Conservation (phyloP, 371 early-diverging fungal species). For the Cokeromyces recurvatus region DNA sequence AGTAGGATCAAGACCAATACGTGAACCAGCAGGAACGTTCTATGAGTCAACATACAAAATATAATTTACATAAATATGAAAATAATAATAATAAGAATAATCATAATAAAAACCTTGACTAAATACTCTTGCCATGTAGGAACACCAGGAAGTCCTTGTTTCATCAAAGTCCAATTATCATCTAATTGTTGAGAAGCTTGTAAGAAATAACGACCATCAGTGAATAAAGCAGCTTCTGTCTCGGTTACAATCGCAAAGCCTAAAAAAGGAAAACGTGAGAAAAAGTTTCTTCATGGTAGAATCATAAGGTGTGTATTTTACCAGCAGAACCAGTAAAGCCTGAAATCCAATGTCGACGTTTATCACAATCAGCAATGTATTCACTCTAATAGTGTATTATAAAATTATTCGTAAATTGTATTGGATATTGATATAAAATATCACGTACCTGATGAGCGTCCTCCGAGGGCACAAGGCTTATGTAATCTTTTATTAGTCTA, state of each 20-base stretch:
- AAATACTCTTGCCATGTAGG: conserved; percentile 87
- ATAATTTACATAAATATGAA: neutral
- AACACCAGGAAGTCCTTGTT: conserved; percentile 81
- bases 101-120: too few species aligned
- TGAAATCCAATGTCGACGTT: conserved; percentile 91
- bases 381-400: conserved; percentile 71
- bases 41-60: too few species aligned
- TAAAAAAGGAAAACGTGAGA: conserved; percentile 12
- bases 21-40: conserved; percentile 61
- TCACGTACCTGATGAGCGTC: conserved; percentile 90
- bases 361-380: conserved; percentile 92
- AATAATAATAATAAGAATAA: too few species aligned
- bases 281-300: neutral
- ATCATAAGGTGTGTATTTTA: conserved; percentile 16
- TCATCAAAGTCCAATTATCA: conserved; percentile 88
- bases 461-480: conserved; percentile 87
- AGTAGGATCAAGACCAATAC: conserved; percentile 85
- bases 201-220: conserved; percentile 98
- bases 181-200: conserved; percentile 95
- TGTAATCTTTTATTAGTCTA: neutral
- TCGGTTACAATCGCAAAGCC: conserved; percentile 74
- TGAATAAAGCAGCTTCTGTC: conserved; percentile 81
- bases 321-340: conserved; percentile 99
- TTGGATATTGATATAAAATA: too few species aligned
- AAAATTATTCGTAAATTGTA: neutral